These are phyloP conservation scores for Starmerella bombi DNA, from an alignment of 805 yeast genomes.

Conservation along the genomic window DNA sequence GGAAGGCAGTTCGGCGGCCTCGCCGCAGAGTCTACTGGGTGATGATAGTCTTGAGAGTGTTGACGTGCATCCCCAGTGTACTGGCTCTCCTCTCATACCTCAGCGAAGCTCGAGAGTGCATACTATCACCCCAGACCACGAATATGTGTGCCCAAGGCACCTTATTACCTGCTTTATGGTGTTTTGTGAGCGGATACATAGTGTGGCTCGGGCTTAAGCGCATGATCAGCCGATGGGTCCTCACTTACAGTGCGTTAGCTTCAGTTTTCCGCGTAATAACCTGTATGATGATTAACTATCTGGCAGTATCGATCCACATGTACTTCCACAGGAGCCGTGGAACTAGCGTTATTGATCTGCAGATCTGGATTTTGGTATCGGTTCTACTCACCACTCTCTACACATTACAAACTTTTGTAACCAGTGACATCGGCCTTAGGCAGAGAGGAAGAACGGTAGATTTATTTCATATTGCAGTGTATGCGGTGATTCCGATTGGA, in stretches of 20 bases:
- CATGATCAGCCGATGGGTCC: constrained; percentile 81
- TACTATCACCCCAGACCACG: constrained; percentile 2
- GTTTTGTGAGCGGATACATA: constrained; percentile 72
- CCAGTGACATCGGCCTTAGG: constrained; percentile 38
- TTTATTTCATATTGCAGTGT: constrained; percentile 76
- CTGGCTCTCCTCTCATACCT: constrained; percentile 34
- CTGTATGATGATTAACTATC: constrained; percentile 59
- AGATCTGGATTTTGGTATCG: constrained; percentile 85
- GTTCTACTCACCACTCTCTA: constrained; percentile 69
- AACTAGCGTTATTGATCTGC: constrained; percentile 58
- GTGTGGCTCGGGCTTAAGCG: constrained; percentile 79
- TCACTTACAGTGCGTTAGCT: constrained; percentile 74
- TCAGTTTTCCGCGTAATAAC: constrained; percentile 79
- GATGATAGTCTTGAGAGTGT: constrained; percentile 31
- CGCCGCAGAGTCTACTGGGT: constrained; percentile 17
- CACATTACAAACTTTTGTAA: constrained; percentile 76
- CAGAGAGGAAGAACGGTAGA: constrained; percentile 50
- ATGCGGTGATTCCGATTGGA: constrained; percentile 97
- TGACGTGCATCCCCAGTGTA: constrained; percentile 58
- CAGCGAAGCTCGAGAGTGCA: constrained; percentile 25
- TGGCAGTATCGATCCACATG: constrained; percentile 54
- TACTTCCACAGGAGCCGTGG: constrained; percentile 45
- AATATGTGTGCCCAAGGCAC: constrained; percentile 18
- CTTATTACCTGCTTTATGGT: constrained; percentile 47
- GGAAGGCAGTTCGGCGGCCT: constrained; percentile 10